These are phyloP conservation scores for Aspergillus ochraceus DNA, from an alignment of 2,329 filamentous ascomycete species.

Conservation along the genomic window DNA sequence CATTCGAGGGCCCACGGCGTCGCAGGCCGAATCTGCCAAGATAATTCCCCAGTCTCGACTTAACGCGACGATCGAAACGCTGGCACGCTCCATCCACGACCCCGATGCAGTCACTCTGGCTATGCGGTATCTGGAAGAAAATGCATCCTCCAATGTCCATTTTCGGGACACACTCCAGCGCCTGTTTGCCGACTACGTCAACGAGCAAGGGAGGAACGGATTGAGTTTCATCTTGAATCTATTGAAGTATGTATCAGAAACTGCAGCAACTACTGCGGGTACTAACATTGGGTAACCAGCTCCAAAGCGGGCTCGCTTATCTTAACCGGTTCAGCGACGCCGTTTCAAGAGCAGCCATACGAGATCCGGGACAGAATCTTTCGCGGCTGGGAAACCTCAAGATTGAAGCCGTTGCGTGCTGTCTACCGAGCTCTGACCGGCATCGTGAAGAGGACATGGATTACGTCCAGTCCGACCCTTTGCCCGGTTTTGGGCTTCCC, in stretches of 20 bases:
- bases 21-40: slow-evolving; percentile 37
- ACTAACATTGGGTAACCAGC: slow-evolving; percentile 29
- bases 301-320: slow-evolving; percentile 57
- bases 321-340: slow-evolving; percentile 57
- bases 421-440: slow-evolving; percentile 51
- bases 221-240: slow-evolving; percentile 54
- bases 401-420: slow-evolving; percentile 53
- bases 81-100: slow-evolving; percentile 29
- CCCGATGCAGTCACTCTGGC: slow-evolving; percentile 38
- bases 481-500: slow-evolving; percentile 55
- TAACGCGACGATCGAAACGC: slow-evolving; percentile 34
- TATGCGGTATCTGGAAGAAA: slow-evolving; percentile 49
- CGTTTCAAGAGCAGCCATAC: slow-evolving; percentile 56
- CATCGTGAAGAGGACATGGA: slow-evolving; percentile 55
- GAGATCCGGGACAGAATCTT: slow-evolving; percentile 56
- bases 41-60: slow-evolving; percentile 43
- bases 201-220: slow-evolving; percentile 49
- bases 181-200: slow-evolving; percentile 51
- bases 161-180: slow-evolving; percentile 53
- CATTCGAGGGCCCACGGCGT: slow-evolving; percentile 43
- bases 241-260: slow-evolving; percentile 47
- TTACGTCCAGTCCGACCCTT: slow-evolving; percentile 52
- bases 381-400: slow-evolving; percentile 53
- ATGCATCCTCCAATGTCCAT: slow-evolving; percentile 47
- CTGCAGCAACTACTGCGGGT: not conserved